Evolutionary conservation across 2,329 filamentous ascomycete species (phyloP).

Genomic region (Alternaria tenuissima): DNA sequence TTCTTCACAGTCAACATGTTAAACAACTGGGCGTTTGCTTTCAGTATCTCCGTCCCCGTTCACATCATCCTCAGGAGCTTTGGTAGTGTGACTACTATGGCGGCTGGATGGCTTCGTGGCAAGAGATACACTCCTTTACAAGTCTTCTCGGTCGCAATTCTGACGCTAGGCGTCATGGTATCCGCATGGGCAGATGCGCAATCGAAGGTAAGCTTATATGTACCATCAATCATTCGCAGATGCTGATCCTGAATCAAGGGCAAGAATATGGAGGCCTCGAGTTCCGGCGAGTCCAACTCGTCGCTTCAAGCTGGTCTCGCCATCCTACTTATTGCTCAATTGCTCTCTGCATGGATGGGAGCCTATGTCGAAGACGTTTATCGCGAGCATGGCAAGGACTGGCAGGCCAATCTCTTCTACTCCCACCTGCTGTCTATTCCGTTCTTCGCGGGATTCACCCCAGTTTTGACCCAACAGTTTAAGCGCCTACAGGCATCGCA

Average conservation of each 20-base stretch:
- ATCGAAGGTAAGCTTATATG: conserved; percentile 69
- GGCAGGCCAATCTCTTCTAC: conserved; percentile 97
- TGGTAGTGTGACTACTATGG: conserved; percentile 94
- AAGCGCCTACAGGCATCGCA: conserved; percentile 68
- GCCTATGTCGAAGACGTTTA: conserved; percentile 95
- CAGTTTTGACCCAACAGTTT: conserved; percentile 71
- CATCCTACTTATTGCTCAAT: conserved; percentile 86
- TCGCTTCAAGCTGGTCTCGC: conserved; percentile 74
- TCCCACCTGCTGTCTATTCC: conserved; percentile 79
- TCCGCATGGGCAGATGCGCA: conserved; percentile 90
- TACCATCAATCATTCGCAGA: conserved; percentile 2
- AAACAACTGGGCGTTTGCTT: conserved; percentile 98
- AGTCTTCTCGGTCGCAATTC: conserved; percentile 78
- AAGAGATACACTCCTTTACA: conserved; percentile 85
- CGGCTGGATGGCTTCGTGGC: conserved; percentile 85
- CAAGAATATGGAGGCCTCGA: conserved; percentile 54
- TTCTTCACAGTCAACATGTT: conserved; percentile 95
- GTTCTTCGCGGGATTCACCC: conserved; percentile 76
- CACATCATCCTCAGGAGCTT: conserved; percentile 97
- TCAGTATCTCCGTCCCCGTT: conserved; percentile 93
- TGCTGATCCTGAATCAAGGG: conserved; percentile 44
- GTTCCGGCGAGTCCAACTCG: conserved; percentile 49
- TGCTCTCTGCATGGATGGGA: conserved; percentile 92
- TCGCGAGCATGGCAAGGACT: conserved; percentile 82
- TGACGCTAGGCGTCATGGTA: conserved; percentile 86